These are phyloP conservation scores for Myriosclerotinia curreyana DNA, from an alignment of 2,329 filamentous ascomycete genomes.

Conservation along the genomic window DNA sequence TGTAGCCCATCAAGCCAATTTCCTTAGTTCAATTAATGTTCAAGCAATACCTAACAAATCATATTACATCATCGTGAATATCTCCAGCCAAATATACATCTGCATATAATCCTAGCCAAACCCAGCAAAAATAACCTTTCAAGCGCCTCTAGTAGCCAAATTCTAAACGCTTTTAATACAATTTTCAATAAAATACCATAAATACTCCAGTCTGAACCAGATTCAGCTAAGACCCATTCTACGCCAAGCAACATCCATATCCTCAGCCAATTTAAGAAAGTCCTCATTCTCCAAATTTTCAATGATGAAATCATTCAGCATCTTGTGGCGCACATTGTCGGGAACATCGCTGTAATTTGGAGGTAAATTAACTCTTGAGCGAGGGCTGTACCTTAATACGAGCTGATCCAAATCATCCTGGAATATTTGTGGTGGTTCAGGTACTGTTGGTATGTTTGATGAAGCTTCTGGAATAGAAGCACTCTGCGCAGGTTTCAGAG, in stretches of 20 bases:
- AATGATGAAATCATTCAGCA: conserved; percentile 50
- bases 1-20: too few relatives aligned
- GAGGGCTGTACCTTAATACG: neutral
- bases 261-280: conserved; percentile 50
- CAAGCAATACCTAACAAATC: neutral
- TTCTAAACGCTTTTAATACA: neutral
- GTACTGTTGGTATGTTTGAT: neutral
- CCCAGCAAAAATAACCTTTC: neutral
- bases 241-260: conserved; percentile 50
- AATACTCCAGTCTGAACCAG: neutral
- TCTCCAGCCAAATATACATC: neutral
- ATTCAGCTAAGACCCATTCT: conserved; percentile 43
- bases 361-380: conserved; percentile 5
- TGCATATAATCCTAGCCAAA: neutral
- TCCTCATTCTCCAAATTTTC: conserved; percentile 48
- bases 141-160: neutral
- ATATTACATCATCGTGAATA: neutral
- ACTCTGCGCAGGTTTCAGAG: neutral
- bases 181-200: neutral
- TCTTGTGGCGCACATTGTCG: conserved; percentile 42
- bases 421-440: neutral
- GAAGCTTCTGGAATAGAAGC: neutral
- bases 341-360: conserved; percentile 27
- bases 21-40: neutral
- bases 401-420: conserved; percentile 11